Percentiles rank a stretch among this genome's conserved stretches.
phyloP scores from a whole-genome alignment of 352 stramenopile species.

The Phytophthora brassicae region DNA sequence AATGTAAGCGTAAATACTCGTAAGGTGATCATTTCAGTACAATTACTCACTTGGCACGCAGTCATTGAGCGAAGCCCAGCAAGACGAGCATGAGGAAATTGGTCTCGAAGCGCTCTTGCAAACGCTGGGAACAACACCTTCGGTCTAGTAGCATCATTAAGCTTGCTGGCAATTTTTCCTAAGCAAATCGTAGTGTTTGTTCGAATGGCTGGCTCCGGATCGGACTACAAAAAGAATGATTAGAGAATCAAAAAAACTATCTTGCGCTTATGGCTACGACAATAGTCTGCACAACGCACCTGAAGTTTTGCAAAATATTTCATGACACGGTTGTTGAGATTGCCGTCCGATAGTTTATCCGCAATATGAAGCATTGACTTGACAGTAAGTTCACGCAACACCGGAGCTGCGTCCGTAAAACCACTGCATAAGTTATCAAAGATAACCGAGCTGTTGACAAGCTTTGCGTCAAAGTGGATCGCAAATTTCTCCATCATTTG shows the following conservation, averaged over 20 bases:
- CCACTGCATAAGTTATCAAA: slow-evolving; percentile 92
- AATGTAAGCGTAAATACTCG: background rate
- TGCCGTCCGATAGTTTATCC: slow-evolving; percentile 88
- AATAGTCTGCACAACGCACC: slow-evolving; percentile 34
- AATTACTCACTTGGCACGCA: slow-evolving; percentile 67
- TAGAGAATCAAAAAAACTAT: background rate
- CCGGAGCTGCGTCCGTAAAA: slow-evolving; percentile 87
- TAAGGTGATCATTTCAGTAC: background rate
- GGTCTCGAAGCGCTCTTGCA: slow-evolving; percentile 76
- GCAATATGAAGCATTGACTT: slow-evolving; percentile 92
- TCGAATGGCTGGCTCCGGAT: slow-evolving; percentile 90
- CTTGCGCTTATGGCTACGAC: background rate
- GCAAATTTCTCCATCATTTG: slow-evolving; percentile 92
- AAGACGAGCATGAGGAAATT: slow-evolving; percentile 88
- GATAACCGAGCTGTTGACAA: slow-evolving; percentile 89
- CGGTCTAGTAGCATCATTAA: slow-evolving; percentile 83
- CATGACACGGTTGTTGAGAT: slow-evolving; percentile 92
- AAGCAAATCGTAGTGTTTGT: slow-evolving; percentile 94
- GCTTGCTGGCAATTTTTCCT: slow-evolving; percentile 84
- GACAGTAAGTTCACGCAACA: slow-evolving; percentile 90
- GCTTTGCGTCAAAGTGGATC: slow-evolving; percentile 87
- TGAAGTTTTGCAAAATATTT: slow-evolving; percentile 92
- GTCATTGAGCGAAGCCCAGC: slow-evolving; percentile 81
- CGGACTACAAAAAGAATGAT: slow-evolving; percentile 41
- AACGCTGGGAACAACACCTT: slow-evolving; percentile 92